Base-by-base conservation (phyloP, 768 basidiomycete genomes). In the Lactifluus pinguis region DNA sequence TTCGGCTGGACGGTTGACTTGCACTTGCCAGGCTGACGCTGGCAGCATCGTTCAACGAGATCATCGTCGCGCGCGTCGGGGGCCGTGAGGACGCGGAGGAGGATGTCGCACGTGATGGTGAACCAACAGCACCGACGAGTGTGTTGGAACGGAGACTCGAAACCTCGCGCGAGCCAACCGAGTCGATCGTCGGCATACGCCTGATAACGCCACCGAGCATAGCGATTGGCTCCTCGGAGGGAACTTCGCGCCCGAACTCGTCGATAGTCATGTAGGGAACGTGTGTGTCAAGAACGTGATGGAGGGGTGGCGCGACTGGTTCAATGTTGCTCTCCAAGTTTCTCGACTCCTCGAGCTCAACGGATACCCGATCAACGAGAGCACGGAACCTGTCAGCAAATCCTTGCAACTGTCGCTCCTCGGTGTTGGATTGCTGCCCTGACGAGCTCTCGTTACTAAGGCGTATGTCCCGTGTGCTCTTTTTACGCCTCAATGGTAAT, bases 131-230 rank as follows among this genome's bases (percentile, higher is more conserved):
- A 19, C 45, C 54, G 30, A 62, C 47, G 29, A 56, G 48, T 9
- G 54, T 53, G 39, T 38, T 14, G 21, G 62, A 55, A 39, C 61
- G 70, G 42, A 70, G 59, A 59, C 71, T 72, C 64, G 67, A 66
- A 29, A 68, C 70, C 67, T 91, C 88, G 53, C 80, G 78, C 17
- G 84, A 86, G 44, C 86, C 87, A 70, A 89, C 77, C 47, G 82
- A 84, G 69, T 89, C 87, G 62, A 90, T 90, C 32, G 89, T 90
- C 19, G 87, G 84, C 88, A 91, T 89, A 42, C 89, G 85, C 54
- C 80, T 77, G 48, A 90, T 78, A 66, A 76, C 80, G 25, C 79
- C 76, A 55, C 87, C 85, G 57, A 91, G 73, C 52, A 90, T 77
- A 6, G 77, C 78, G 34, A 89, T 74, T 55, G 79, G 76, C 59